Evolutionary conservation across 257 asterid species (phyloP), one percentile per base, ranked within the genome.

Genomic region (Nemophila menziesii): DNA sequence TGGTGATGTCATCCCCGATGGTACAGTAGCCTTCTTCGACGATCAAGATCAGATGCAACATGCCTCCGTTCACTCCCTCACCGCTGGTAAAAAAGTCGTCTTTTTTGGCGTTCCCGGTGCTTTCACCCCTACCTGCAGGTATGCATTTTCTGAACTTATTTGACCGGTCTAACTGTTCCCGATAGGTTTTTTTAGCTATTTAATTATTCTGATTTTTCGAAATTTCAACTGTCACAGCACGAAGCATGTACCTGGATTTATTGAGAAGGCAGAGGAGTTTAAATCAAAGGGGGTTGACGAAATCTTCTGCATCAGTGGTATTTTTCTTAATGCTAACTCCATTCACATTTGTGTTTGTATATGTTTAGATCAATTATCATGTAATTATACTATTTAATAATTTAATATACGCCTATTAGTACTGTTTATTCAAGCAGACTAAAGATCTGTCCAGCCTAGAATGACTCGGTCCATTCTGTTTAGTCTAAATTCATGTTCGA

Each of bases 101-200:
- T 57, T 86, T 20, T 82, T 82, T 46, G 94, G 86, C 56, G 94
- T 86, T 52, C 96, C 94, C 48, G 92, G 93, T 22, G 96, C 96
- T 34, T 86, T 86, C 67, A 86, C 96, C 44, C 93, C 94, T 22
- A 82, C 92, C 45, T 86, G 96, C 90, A 86, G 96, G 95, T 84
- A 39, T 33, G 46, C 4, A 1, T 16, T n/a, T 22, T 42, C 2
- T 16, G 4, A 4, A 7, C 11, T 8, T 2, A 8, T 10, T 15
- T 20, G 20, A 12, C 21, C 18, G 12, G 18, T 8, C 44, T 21
- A 8, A 15, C 36, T 29, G 5, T 10, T 10, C 36, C 36, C 7
- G 7, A n/a, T 11, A n/a, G 5, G 2, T 2, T 22, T 29, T 17
- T 14, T 27, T 36, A 10, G 26, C 1, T 7, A 12, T 5, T 5